A percentile compares a stretch with the other conserved stretches of the same genome.
Evolutionary conservation across 345 rosid species (phyloP).

Genomic region (Abelmoschus esculentus): DNA sequence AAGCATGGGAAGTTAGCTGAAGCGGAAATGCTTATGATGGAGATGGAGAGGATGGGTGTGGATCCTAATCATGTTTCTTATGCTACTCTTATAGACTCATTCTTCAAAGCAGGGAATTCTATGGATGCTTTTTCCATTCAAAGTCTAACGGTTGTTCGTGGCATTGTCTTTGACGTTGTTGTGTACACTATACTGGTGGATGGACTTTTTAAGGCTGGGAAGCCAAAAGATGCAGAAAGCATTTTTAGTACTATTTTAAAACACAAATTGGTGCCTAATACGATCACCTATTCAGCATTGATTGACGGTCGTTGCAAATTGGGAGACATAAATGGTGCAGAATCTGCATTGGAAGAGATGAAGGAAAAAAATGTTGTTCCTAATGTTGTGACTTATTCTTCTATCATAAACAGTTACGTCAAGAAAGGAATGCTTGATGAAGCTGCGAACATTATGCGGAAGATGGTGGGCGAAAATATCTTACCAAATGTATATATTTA

Average conservation of each 20-base stretch:
- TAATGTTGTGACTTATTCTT: conserved; percentile 60
- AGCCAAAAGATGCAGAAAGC: conserved; percentile 46
- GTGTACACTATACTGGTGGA: conserved; percentile 66
- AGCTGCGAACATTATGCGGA: conserved; percentile 47
- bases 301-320: conserved; percentile 66
- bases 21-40: conserved; percentile 49
- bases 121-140: conserved; percentile 59
- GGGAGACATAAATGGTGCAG: conserved; percentile 54
- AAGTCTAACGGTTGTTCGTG: conserved; percentile 70
- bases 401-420: conserved; percentile 58
- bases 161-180: conserved; percentile 65
- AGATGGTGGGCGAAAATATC: conserved; percentile 42
- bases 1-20: conserved; percentile 48
- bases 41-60: conserved; percentile 62
- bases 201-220: conserved; percentile 71
- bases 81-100: conserved; percentile 59
- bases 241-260: conserved; percentile 38
- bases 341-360: conserved; percentile 50
- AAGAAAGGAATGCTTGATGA: conserved; percentile 68
- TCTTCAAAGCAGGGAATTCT: conserved; percentile 45
- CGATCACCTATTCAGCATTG: conserved; percentile 55
- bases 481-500: conserved; percentile 52
- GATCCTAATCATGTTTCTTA: conserved; percentile 64
- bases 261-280: conserved; percentile 46
- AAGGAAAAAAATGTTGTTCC: conserved; percentile 37